Evolutionary conservation across 1,284 basidiomycete species (phyloP).

Genomic region (Puccinia sorghi): DNA sequence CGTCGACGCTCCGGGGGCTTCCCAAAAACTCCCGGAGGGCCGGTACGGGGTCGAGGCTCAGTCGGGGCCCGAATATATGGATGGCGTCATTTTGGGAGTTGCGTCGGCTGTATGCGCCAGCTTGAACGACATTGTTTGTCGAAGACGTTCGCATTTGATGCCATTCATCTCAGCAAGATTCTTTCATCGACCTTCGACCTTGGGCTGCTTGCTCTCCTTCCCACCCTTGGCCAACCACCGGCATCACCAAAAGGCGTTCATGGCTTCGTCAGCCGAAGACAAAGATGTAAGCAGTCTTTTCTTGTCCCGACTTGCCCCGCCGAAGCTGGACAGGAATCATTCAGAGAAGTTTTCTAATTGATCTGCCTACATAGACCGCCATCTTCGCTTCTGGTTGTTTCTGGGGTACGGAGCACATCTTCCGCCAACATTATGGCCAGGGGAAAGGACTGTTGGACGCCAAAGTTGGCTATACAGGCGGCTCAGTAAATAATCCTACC

Average conservation of each 20-base stretch:
- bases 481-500: slow-evolving; percentile 30
- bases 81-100: background rate
- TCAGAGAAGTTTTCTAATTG: background rate
- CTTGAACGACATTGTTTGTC: background rate
- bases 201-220: slow-evolving; percentile 20
- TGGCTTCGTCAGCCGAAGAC: slow-evolving; percentile 8
- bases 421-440: slow-evolving; percentile 50
- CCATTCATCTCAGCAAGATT: slow-evolving; percentile 7
- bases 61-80: background rate
- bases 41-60: background rate
- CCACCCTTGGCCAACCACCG: background rate
- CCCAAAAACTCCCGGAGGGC: no score
- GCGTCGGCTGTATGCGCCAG: background rate
- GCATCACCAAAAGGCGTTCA: background rate
- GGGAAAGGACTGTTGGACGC: slow-evolving; percentile 35
- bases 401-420: slow-evolving; percentile 56
- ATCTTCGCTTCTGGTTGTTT: slow-evolving; percentile 77
- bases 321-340: background rate
- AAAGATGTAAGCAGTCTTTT: background rate
- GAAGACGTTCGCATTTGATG: background rate
- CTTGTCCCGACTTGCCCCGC: background rate
- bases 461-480: slow-evolving; percentile 47
- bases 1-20: no score
- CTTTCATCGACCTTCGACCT: background rate
- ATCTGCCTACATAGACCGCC: slow-evolving; percentile 58